Evolutionary conservation across 2,329 filamentous ascomycete genomes (phyloP), one percentile per base, ranked within the genome.

Genomic region (Penicillium nordicum): DNA sequence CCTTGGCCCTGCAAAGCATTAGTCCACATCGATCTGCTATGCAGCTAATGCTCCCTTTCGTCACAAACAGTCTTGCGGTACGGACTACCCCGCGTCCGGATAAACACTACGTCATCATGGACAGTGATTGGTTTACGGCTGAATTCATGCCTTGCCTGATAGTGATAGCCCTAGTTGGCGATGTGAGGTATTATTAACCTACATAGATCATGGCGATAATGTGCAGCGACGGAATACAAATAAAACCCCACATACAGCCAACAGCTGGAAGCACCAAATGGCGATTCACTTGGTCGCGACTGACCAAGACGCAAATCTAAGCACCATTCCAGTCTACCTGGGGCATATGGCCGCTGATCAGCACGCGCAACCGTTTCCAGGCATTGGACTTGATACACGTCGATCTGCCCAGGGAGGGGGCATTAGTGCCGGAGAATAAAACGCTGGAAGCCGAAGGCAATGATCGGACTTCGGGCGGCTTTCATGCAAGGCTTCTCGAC

Each of bases 311-410:
- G 11, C 11, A 14, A 76, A 76, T 49, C 63, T 81, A 1, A 71
- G 79, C 59, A 32, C 12, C 11, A 78, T 82, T 37, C 79, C 79
- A 0, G 79, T 81, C 3, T 73, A 78, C 58, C 71, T 76, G 79
- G 30, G 30, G 77, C 49, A 69, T 59, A 36, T 80, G 76, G 57
- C 80, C 79, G 0, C 67, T 82, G 11, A 66, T 81, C 40, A 78
- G 79, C 59, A 80, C 77, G 0, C 74, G 75, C 0, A 66, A 73
- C 38, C 70, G 76, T 77, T 79, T 79, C 65, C 70, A 75, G 50
- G 70, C 75, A 5, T 81, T 78, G 77, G 72, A 79, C 57, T 58
- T 68, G 4, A 65, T 80, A 2, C 74, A 79, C 52, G 79, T 78
- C 2, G 67, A 69, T 11, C 67, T 81, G 2, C 71, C 76, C 1